Evolutionary conservation across 305 asterid genomes (phyloP).

Genomic region (Fraxinus velutina): DNA sequence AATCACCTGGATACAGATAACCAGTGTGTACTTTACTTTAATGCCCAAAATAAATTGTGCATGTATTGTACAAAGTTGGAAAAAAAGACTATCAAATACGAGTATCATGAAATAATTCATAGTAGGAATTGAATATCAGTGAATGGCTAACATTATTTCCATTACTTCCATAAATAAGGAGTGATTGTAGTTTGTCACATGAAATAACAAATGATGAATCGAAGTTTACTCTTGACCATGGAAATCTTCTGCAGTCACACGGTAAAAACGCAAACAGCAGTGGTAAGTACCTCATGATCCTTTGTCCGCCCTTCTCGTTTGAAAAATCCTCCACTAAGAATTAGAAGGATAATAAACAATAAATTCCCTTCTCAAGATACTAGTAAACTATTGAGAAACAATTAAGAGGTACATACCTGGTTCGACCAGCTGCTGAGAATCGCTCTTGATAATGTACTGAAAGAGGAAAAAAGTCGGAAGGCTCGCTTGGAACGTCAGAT

Average conservation of each 20-base stretch:
- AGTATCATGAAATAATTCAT: neutral
- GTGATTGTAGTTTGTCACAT: conserved; percentile 15
- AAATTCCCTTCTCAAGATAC: conserved; percentile 21
- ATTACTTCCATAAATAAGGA: neutral
- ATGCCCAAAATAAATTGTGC: neutral
- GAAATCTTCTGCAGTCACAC: conserved; percentile 19
- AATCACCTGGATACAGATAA: neutral
- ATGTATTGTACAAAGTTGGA: neutral
- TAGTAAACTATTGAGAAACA: conserved; percentile 1
- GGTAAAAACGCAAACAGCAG: conserved; percentile 23
- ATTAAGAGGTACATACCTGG: conserved; percentile 45
- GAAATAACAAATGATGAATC: conserved; percentile 6
- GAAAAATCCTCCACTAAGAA: conserved; percentile 87
- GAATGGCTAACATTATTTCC: neutral
- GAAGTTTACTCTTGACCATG: conserved; percentile 14
- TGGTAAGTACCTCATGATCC: conserved; percentile 79
- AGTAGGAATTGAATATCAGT: neutral
- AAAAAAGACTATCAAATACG: neutral
- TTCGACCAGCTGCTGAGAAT: conserved; percentile 95
- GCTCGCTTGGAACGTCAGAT: conserved; percentile 87
- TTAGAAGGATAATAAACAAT: conserved; percentile 23
- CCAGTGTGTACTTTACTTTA: neutral
- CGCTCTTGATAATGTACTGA: conserved; percentile 92
- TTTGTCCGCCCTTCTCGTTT: conserved; percentile 93
- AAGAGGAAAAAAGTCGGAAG: conserved; percentile 93